Percentiles rank a stretch among this genome's conserved stretches.
Evolutionary conservation across 176 grass and related monocot genomes (phyloP).

Genomic region (Leersia perrieri): DNA sequence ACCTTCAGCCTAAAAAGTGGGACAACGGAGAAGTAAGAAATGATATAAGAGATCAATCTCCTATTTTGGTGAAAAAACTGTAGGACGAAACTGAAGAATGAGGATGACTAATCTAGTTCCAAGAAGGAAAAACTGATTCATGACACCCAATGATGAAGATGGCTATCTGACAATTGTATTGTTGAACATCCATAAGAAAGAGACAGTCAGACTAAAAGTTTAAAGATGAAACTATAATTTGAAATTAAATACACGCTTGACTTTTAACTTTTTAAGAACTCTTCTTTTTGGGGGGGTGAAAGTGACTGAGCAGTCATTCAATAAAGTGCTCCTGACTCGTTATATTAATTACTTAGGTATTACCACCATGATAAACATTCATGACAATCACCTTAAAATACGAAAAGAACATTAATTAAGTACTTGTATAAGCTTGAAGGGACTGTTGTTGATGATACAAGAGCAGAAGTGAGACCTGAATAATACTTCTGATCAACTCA

Average conservation of each 20-base stretch:
- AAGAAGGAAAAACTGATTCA: background rate
- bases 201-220: background rate
- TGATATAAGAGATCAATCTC: background rate
- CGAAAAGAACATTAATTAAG: background rate
- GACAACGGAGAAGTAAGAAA: slow-evolving; percentile 14
- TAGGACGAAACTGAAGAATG: background rate
- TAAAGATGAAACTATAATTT: background rate
- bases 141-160: background rate
- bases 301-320: background rate
- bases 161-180: background rate
- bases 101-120: background rate
- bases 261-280: background rate
- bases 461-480: slow-evolving; percentile 62
- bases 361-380: background rate
- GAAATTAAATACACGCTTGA: background rate
- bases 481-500: slow-evolving; percentile 92
- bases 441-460: background rate
- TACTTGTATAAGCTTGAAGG: background rate
- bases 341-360: background rate
- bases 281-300: slow-evolving; percentile 3
- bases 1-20: slow-evolving; percentile 68
- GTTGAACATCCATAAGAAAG: background rate
- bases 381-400: background rate
- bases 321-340: slow-evolving; percentile 2
- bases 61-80: background rate